These are phyloP conservation scores for Magnaporthiopsis rhizophila DNA, from an alignment of 2,329 filamentous ascomycete genomes.

Conservation along the genomic window DNA sequence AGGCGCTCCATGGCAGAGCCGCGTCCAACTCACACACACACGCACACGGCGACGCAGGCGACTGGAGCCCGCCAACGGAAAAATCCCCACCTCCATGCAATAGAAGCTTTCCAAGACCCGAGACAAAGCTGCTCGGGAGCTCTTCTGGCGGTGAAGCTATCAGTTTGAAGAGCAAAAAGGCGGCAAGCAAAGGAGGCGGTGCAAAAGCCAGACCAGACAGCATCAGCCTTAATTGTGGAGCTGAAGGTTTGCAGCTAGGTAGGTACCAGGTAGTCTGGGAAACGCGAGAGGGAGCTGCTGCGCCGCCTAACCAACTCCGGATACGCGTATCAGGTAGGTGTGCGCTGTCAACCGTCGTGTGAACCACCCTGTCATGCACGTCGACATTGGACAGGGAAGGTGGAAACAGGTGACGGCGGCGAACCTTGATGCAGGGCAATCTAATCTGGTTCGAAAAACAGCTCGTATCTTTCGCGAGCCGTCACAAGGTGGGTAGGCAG, in stretches of 20 bases:
- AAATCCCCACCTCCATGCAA: neutral
- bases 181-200: neutral
- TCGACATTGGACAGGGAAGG: neutral
- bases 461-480: neutral
- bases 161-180: neutral
- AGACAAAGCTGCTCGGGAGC: neutral
- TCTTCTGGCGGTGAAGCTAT: slow-evolving; percentile 5
- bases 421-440: neutral
- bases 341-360: neutral
- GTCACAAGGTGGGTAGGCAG: neutral
- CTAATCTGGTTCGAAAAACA: neutral
- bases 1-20: neutral
- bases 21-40: neutral
- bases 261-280: neutral
- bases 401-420: neutral
- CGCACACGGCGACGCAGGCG: too few species aligned
- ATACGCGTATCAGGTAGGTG: neutral
- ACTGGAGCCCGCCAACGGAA: neutral
- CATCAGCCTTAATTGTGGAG: neutral
- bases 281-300: neutral
- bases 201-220: neutral
- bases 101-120: neutral
- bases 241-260: neutral
- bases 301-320: neutral
- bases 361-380: neutral